Base-by-base conservation (phyloP, 441 rosid genomes). In the Isatis lusitanica region DNA sequence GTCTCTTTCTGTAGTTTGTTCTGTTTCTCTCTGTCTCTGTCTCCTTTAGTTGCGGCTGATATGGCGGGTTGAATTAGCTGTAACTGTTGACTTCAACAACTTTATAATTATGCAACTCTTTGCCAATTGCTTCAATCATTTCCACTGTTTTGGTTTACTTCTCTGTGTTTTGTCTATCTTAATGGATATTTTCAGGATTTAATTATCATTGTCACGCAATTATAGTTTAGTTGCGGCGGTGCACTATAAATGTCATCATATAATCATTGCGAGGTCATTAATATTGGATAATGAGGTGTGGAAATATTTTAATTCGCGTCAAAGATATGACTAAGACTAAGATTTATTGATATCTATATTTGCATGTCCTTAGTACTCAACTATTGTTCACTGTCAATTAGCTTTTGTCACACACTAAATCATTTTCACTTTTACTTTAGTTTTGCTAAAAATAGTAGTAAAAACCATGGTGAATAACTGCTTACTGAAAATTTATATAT, bases 31-130 rank as follows among this genome's bases (percentile, higher is more conserved):
- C 63, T 76, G 46, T 68, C 50, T 68, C 26, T 68, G 65, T 74
- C 66, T 63, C 77, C 74, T 52, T 77, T 43, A 44, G 55, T 58
- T 44, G 50, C 68, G 76, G 76, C 80, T 33, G 72, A 71, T 39
- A 70, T 58, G 47, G 68, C 56, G 72, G 72, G 52, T 48, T 31
- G 55, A 50, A 28, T n/a, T 48, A 70, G 80, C 73, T 76, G 76
- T 66, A 76, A 42, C 63, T 1, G 73, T 58, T 76, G 80, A 76
- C 76, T 33, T 33, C 56, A 70, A 63, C 75, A 1, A 63, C 65
- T 68, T 16, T 59, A 13, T 58, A 9, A 33, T 58, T n/a, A 17
- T 15, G 63, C 62, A 66, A 30, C 50, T 17, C 46, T 57, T 74
- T 48, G 26, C 70, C 9, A 17, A 38, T 48, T 46, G 59, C 18